Conservation (phyloP, 495 filamentous ascomycete genomes). For the Penicillium tannophilum region DNA sequence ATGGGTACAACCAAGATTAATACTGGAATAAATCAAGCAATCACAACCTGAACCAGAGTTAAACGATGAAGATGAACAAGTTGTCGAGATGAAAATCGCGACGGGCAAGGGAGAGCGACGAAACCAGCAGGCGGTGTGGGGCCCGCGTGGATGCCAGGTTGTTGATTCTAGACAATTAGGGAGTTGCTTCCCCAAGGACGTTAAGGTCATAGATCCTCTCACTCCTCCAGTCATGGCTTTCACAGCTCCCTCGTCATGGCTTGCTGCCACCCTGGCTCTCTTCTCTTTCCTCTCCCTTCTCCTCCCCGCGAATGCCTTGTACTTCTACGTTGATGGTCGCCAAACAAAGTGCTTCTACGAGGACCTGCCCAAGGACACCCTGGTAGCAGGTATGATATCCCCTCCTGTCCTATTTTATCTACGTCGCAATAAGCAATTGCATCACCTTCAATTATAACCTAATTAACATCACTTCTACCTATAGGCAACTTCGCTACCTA, state of each 20-base stretch:
- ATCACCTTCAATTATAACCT: background rate
- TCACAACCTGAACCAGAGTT: background rate
- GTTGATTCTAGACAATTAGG: constrained; percentile 21
- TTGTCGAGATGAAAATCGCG: constrained; percentile 25
- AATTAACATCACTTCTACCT: background rate
- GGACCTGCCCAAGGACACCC: constrained; percentile 95
- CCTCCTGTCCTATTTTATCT: background rate
- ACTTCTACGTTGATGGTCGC: constrained; percentile 92
- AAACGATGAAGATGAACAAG: constrained; percentile 7
- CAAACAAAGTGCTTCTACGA: constrained; percentile 86
- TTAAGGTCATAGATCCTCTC: constrained; percentile 8
- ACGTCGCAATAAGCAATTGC: constrained; percentile 1
- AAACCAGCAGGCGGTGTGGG: constrained; percentile 27
- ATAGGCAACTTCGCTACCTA: constrained; percentile 82
- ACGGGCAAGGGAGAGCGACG: constrained; percentile 21
- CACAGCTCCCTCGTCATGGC: constrained; percentile 44
- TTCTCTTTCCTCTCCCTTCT: constrained; percentile 49
- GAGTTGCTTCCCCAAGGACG: constrained; percentile 5
- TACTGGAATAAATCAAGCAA: background rate
- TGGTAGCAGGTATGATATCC: constrained; percentile 76
- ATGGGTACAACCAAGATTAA: background rate
- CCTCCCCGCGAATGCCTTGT: constrained; percentile 73
- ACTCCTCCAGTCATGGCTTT: constrained; percentile 33
- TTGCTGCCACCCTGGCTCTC: constrained; percentile 36
- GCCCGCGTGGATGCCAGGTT: constrained; percentile 19